Evolutionary conservation across 108 stramenopile species (phyloP).

Genomic region (Nitzschia inconspicua): DNA sequence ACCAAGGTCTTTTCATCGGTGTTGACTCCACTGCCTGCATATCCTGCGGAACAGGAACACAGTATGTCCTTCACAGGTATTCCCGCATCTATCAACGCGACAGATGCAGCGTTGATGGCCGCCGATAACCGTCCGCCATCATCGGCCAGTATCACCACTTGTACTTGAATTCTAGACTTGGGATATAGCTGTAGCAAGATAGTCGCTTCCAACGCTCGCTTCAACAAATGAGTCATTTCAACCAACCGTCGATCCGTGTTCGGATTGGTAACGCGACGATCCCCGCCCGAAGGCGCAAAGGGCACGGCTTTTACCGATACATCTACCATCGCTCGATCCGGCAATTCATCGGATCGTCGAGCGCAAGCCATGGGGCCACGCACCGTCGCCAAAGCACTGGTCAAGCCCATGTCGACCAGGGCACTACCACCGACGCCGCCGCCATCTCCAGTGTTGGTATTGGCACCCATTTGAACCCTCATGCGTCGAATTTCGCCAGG

Average conservation of each 20-base stretch:
- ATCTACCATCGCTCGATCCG: conserved; percentile 73
- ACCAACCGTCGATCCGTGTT: conserved; percentile 75
- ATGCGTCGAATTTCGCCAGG: conserved; percentile 83
- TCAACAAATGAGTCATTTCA: conserved; percentile 67
- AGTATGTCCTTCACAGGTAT: conserved; percentile 82
- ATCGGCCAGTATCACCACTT: conserved; percentile 71
- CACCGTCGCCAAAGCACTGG: conserved; percentile 61
- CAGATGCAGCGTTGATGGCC: conserved; percentile 82
- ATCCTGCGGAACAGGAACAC: conserved; percentile 81
- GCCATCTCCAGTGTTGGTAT: conserved; percentile 24
- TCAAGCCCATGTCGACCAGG: conserved; percentile 83
- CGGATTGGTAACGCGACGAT: conserved; percentile 66
- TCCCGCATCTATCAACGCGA: conserved; percentile 80
- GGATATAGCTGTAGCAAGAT: conserved; percentile 79
- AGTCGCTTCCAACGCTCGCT: conserved; percentile 75
- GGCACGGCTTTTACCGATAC: conserved; percentile 63
- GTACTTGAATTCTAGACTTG: conserved; percentile 66
- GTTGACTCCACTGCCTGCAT: conserved; percentile 40
- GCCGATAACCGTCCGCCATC: conserved; percentile 84
- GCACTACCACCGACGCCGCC: conserved; percentile 55
- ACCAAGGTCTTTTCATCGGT: conserved; percentile 70
- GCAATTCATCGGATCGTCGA: conserved; percentile 68
- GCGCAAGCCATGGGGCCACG: conserved; percentile 64
- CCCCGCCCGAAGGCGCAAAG: conserved; percentile 61
- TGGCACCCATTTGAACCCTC: conserved; percentile 65